Percentiles rank a stretch among this genome's conserved stretches.
Conservation (phyloP, 768 basidiomycete genomes). For the Piloderma croceum region DNA sequence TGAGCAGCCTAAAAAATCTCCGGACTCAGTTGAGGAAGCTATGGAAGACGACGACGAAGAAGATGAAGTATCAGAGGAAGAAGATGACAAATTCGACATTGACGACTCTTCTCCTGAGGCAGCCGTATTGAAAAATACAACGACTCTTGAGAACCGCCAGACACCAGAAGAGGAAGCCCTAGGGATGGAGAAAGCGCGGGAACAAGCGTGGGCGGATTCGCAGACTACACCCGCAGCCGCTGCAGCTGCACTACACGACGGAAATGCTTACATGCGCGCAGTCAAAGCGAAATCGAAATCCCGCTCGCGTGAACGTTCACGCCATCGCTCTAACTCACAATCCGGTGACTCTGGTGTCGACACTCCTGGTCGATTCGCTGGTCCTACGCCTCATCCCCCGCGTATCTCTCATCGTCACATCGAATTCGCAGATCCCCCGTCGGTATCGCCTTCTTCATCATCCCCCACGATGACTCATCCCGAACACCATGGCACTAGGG, state of each 20-base stretch:
- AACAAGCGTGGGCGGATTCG: slow-evolving; percentile 23
- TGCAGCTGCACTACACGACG: slow-evolving; percentile 28
- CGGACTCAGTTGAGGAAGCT: slow-evolving; percentile 25
- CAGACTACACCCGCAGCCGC: slow-evolving; percentile 24
- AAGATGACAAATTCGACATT: slow-evolving; percentile 85
- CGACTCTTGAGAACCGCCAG: slow-evolving; percentile 1
- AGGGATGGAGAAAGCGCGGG: slow-evolving; percentile 25
- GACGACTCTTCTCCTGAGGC: slow-evolving; percentile 77
- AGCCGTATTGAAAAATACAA: slow-evolving; percentile 4
- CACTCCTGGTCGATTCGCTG: slow-evolving; percentile 56
- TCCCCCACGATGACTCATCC: background rate
- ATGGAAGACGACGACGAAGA: slow-evolving; percentile 46
- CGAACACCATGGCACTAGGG: slow-evolving; percentile 43
- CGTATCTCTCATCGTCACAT: slow-evolving; percentile 45
- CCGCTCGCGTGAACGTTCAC: slow-evolving; percentile 33
- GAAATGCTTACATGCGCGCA: slow-evolving; percentile 22
- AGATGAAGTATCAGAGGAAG: slow-evolving; percentile 49
- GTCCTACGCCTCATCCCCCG: slow-evolving; percentile 45
- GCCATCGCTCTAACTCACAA: slow-evolving; percentile 25
- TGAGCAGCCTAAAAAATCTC: slow-evolving; percentile 14
- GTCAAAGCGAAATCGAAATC: slow-evolving; percentile 12
- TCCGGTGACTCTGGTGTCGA: slow-evolving; percentile 54
- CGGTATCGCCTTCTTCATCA: slow-evolving; percentile 33
- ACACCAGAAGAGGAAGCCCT: slow-evolving; percentile 15
- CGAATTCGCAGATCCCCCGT: slow-evolving; percentile 38